A percentile compares a stretch with the other conserved stretches of the same genome.
Evolutionary conservation across 495 filamentous ascomycete species (phyloP).

Genomic region (Xylaria cubensis): DNA sequence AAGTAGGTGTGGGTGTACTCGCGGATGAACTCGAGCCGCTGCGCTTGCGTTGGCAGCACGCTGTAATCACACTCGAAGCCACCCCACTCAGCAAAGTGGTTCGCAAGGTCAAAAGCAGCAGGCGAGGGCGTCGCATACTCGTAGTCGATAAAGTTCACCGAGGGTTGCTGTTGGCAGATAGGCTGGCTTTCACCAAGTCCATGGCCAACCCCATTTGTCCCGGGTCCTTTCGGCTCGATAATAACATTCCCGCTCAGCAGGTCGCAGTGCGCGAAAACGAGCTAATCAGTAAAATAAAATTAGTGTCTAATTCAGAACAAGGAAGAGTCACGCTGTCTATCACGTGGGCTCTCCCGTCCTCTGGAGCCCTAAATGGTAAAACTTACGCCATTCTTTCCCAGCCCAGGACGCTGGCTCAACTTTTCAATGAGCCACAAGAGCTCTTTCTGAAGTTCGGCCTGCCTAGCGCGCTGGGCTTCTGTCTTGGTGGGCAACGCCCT

Average conservation of each 20-base stretch:
- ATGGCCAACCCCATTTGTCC: constrained; percentile 32
- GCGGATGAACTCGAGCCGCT: constrained; percentile 80
- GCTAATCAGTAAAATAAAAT: constrained; percentile 50
- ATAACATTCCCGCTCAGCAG: constrained; percentile 96
- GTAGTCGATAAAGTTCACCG: constrained; percentile 95
- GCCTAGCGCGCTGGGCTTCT: constrained; percentile 67
- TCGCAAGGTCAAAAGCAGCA: constrained; percentile 97
- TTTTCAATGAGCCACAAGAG: constrained; percentile 70
- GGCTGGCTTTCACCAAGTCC: constrained; percentile 24
- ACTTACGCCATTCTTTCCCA: constrained; percentile 76
- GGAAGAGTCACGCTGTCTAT: background rate
- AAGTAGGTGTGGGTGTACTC: constrained; percentile 77
- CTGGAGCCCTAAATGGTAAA: background rate
- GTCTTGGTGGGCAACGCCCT: constrained; percentile 77
- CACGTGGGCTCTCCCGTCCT: background rate
- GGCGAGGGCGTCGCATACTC: constrained; percentile 95
- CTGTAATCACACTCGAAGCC: constrained; percentile 93
- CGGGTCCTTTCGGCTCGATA: constrained; percentile 52
- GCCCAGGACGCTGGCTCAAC: constrained; percentile 73
- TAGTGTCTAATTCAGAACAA: constrained; percentile 26
- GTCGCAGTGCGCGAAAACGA: constrained; percentile 95
- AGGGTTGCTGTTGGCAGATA: constrained; percentile 43
- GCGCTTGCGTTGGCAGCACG: constrained; percentile 77
- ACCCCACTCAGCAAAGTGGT: constrained; percentile 99
- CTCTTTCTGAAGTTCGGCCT: constrained; percentile 74